Percentiles rank a stretch among this genome's conserved stretches.
Conservation (phyloP, 257 asterid genomes). For the Sherardia arvensis region DNA sequence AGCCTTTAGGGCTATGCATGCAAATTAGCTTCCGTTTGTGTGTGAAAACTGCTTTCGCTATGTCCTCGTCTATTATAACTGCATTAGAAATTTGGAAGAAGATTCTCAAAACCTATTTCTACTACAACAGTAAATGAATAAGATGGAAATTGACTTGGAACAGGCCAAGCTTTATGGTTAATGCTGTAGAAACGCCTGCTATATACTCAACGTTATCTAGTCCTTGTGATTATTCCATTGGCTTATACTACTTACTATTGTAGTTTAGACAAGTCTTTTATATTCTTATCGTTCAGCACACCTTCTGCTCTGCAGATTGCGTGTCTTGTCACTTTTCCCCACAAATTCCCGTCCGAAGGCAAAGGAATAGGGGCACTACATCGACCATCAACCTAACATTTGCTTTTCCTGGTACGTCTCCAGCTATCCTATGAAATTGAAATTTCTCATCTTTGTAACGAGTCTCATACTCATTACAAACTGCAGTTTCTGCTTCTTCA, state of each 20-base stretch:
- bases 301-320: slow-evolving; percentile 32
- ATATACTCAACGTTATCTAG: background rate
- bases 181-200: background rate
- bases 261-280: background rate
- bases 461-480: background rate
- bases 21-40: background rate
- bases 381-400: slow-evolving; percentile 8
- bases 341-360: slow-evolving; percentile 20
- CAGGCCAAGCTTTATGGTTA: background rate
- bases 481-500: background rate
- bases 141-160: background rate
- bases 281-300: background rate
- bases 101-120: background rate
- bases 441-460: background rate
- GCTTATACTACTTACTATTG: background rate
- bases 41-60: background rate
- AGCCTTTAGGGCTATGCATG: background rate
- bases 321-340: slow-evolving; percentile 47
- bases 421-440: background rate
- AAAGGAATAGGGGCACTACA: slow-evolving; percentile 21
- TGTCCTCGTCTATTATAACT: background rate
- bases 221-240: background rate
- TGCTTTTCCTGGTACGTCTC: background rate
- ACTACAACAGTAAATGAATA: background rate
- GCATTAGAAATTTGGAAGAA: background rate